Evolutionary conservation across 2,329 filamentous ascomycete genomes (phyloP).

Genomic region (Stachybotrys chlorohalonatus): DNA sequence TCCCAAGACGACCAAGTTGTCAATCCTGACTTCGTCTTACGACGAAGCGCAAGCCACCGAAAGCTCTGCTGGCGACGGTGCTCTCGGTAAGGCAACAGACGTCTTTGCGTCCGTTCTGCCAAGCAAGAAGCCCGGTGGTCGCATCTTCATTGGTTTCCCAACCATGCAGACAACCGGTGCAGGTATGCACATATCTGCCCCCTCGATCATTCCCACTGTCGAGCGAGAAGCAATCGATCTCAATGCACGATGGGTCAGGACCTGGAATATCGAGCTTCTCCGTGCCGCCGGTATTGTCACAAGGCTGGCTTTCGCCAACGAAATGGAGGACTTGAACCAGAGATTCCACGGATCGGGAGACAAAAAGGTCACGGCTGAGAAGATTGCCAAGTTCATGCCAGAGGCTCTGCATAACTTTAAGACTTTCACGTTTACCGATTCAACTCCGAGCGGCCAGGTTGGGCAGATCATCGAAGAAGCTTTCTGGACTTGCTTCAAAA

Average conservation of each 20-base stretch:
- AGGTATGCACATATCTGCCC: slow-evolving; percentile 88
- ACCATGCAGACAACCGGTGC: slow-evolving; percentile 95
- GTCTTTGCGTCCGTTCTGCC: slow-evolving; percentile 88
- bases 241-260: slow-evolving; percentile 88
- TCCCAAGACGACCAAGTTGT: slow-evolving; percentile 75
- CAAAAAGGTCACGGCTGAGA: slow-evolving; percentile 49
- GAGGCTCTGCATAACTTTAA: slow-evolving; percentile 76
- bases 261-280: slow-evolving; percentile 92
- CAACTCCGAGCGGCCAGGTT: slow-evolving; percentile 77
- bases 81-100: slow-evolving; percentile 53
- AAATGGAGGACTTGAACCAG: slow-evolving; percentile 68
- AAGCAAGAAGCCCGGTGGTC: slow-evolving; percentile 69
- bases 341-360: slow-evolving; percentile 42
- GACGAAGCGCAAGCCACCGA: slow-evolving; percentile 66
- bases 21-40: slow-evolving; percentile 85
- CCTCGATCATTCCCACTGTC: slow-evolving; percentile 92
- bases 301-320: slow-evolving; percentile 76
- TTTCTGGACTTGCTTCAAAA: slow-evolving; percentile 87
- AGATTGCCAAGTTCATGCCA: slow-evolving; percentile 60
- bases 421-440: slow-evolving; percentile 82
- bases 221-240: slow-evolving; percentile 95
- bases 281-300: slow-evolving; percentile 85
- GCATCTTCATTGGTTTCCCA: slow-evolving; percentile 95
- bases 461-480: slow-evolving; percentile 86
- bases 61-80: slow-evolving; percentile 30